Conservation (phyloP, 495 filamentous ascomycete species). For the Penicillium flavigenum region DNA sequence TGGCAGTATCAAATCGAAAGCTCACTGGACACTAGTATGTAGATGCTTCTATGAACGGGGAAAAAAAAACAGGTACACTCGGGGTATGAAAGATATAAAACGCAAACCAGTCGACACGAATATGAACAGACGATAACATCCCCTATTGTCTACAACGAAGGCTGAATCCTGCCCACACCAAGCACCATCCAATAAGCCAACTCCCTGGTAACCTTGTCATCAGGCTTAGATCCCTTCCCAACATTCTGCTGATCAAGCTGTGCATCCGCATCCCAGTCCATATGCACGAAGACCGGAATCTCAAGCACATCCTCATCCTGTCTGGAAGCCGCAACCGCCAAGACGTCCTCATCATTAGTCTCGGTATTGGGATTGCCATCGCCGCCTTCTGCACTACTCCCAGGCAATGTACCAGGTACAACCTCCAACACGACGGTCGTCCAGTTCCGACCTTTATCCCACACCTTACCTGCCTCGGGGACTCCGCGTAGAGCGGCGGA, state of each 20-base stretch:
- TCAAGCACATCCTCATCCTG: slow-evolving; percentile 90
- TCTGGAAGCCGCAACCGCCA: slow-evolving; percentile 35
- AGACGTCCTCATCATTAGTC: slow-evolving; percentile 19
- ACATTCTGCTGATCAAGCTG: slow-evolving; percentile 61
- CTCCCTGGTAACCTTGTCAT: slow-evolving; percentile 61
- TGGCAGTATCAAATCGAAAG: not conserved
- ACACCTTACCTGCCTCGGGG: slow-evolving; percentile 89
- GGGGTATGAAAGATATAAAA: slow-evolving; percentile 21
- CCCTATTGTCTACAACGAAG: slow-evolving; percentile 19
- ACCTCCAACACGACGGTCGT: slow-evolving; percentile 89
- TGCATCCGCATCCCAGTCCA: slow-evolving; percentile 86
- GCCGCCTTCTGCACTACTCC: slow-evolving; percentile 28
- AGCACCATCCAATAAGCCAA: slow-evolving; percentile 94
- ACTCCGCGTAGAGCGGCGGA: slow-evolving; percentile 40
- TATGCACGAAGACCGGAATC: slow-evolving; percentile 87
- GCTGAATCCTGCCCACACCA: slow-evolving; percentile 73
- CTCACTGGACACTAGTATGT: not conserved
- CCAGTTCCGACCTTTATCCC: slow-evolving; percentile 94
- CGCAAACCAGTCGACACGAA: slow-evolving; percentile 3
- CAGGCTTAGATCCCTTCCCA: slow-evolving; percentile 50
- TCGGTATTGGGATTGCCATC: slow-evolving; percentile 11
- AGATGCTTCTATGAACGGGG: not conserved
- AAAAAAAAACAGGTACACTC: slow-evolving; percentile 9
- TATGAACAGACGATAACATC: slow-evolving; percentile 3
- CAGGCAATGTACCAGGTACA: slow-evolving; percentile 60